phyloP scores from a whole-genome alignment of 345 rosid species.

The Eucalyptus dawsonii region DNA sequence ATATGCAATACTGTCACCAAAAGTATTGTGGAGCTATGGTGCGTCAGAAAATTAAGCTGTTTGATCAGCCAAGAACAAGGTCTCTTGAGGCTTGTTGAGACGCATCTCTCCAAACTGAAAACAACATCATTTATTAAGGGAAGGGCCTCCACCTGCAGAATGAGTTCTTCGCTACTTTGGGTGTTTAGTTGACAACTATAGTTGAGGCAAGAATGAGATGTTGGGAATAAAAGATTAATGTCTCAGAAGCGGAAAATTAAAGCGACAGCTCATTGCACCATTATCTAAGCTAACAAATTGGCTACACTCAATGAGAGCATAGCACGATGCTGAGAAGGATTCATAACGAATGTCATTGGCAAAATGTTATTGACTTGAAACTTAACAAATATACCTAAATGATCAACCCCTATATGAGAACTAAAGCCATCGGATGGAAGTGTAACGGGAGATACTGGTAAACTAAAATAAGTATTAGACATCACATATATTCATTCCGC shows the following conservation, averaged over 20 bases:
- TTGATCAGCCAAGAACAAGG: not conserved
- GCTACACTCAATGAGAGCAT: not conserved
- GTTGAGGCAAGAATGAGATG: not conserved
- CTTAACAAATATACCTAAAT: too few species aligned
- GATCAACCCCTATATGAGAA: too few species aligned
- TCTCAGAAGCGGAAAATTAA: not conserved
- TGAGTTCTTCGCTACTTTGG: not conserved
- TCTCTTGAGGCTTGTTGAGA: not conserved
- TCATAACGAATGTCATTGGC: too few species aligned
- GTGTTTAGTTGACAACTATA: not conserved
- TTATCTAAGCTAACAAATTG: not conserved
- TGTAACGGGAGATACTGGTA: too few species aligned
- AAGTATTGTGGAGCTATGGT: not conserved
- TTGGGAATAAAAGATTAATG: not conserved
- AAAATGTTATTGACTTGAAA: too few species aligned
- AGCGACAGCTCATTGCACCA: not conserved
- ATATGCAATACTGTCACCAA: not conserved
- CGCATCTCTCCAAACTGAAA: not conserved
- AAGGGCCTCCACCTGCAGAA: not conserved
- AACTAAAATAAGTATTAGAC: too few species aligned
- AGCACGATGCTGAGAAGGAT: too few species aligned
- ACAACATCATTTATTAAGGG: not conserved
- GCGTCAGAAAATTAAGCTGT: slow-evolving; percentile 2
- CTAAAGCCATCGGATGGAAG: too few species aligned
- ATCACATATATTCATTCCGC: too few species aligned